Conservation (phyloP, 306 rosid species). For the Benincasa hispida region DNA sequence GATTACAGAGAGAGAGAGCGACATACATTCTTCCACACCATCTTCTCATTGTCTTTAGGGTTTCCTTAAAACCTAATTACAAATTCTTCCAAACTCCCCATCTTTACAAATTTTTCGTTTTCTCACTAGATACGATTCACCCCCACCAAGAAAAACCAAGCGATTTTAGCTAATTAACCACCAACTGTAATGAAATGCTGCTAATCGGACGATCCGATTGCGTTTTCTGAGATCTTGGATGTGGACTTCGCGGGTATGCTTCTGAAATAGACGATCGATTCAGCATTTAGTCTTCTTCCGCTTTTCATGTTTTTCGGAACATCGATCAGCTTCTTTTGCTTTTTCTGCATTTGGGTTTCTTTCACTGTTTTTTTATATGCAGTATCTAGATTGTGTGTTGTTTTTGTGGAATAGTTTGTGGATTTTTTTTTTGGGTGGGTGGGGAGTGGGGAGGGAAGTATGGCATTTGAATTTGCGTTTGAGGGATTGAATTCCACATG, state of each 20-base stretch:
- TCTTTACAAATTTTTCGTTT: background rate
- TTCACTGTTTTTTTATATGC: slow-evolving; percentile 1
- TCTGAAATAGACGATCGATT: slow-evolving; percentile 28
- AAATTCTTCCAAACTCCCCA: background rate
- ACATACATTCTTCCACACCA: slow-evolving; percentile 30
- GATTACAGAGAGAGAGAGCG: slow-evolving; percentile 18
- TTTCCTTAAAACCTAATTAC: slow-evolving; percentile 35
- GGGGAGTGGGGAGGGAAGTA: slow-evolving; percentile 16
- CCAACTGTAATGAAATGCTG: slow-evolving; percentile 23
- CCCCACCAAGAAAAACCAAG: no score
- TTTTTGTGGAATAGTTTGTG: background rate
- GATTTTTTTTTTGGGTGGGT: background rate
- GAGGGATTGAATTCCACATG: slow-evolving; percentile 14
- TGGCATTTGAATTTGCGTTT: slow-evolving; percentile 35
- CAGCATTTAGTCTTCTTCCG: slow-evolving; percentile 25
- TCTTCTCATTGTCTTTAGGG: slow-evolving; percentile 48
- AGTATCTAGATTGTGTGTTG: slow-evolving; percentile 12
- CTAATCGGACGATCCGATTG: slow-evolving; percentile 51
- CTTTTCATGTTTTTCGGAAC: background rate
- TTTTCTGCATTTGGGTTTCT: slow-evolving; percentile 17
- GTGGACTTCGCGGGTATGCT: slow-evolving; percentile 22
- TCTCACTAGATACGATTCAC: background rate
- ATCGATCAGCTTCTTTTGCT: slow-evolving; percentile 18
- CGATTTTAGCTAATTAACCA: background rate
- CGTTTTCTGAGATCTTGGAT: slow-evolving; percentile 50